These are phyloP conservation scores for Spiromastix sp. DNA, from an alignment of 2,329 filamentous ascomycete species.

Conservation along the genomic window DNA sequence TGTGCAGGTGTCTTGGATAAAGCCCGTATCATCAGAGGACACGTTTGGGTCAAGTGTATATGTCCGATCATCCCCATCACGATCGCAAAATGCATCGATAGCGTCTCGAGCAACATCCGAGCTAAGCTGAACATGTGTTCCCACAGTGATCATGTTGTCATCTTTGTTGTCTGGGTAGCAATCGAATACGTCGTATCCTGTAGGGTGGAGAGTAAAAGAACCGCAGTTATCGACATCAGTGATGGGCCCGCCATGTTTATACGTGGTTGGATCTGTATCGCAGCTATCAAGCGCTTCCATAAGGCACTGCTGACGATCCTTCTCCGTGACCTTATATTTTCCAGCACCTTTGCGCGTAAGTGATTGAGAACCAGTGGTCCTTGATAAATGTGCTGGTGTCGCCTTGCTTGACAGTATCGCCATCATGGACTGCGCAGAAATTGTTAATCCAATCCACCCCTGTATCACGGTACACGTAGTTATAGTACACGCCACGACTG, in stretches of 20 bases:
- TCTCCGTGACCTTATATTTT: constrained; percentile 5
- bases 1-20: constrained; percentile 6
- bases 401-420: constrained; percentile 4
- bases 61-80: constrained; percentile 4
- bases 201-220: constrained; percentile 5
- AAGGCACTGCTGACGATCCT: constrained; percentile 5
- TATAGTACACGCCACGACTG: background rate
- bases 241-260: constrained; percentile 7
- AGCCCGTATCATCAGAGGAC: background rate
- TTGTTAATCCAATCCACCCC: constrained; percentile 3
- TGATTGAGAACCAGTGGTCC: constrained; percentile 4
- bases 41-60: constrained; percentile 6
- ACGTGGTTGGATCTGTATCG: constrained; percentile 6
- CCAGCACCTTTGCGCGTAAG: constrained; percentile 6
- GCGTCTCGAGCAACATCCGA: constrained; percentile 10
- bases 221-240: constrained; percentile 7
- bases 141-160: background rate
- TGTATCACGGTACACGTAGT: constrained; percentile 5
- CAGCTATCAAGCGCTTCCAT: constrained; percentile 3
- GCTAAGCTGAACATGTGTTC: constrained; percentile 1
- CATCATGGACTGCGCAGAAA: constrained; percentile 7
- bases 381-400: constrained; percentile 6
- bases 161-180: constrained; percentile 9
- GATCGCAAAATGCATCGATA: constrained; percentile 8
- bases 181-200: constrained; percentile 4